phyloP scores from a whole-genome alignment of 2,329 filamentous ascomycete genomes.

The Cladosporium sp. region DNA sequence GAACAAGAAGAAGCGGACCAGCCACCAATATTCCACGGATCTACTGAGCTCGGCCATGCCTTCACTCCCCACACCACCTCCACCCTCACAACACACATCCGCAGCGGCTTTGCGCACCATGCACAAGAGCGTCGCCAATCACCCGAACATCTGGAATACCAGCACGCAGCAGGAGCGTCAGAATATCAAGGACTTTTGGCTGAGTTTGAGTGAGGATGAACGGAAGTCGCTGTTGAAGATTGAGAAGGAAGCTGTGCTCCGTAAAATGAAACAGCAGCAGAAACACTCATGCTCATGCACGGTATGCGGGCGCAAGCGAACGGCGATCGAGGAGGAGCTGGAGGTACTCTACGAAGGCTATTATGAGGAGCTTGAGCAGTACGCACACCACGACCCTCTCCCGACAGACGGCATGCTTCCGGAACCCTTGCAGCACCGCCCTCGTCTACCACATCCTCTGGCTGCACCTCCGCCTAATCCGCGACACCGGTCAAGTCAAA shows the following conservation, averaged over 20 bases:
- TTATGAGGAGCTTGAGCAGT: conserved; percentile 96
- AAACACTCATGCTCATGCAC: conserved; percentile 98
- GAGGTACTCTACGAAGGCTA: conserved; percentile 98
- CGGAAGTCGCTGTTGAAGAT: conserved; percentile 94
- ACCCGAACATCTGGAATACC: conserved; percentile 95
- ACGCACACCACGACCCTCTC: conserved; percentile 77
- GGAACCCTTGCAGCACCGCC: conserved; percentile 49
- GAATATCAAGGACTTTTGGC: conserved; percentile 97
- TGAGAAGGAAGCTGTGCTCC: conserved; percentile 94
- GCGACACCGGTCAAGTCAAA: conserved; percentile 68
- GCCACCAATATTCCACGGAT: conserved; percentile 23
- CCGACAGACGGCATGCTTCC: conserved; percentile 59
- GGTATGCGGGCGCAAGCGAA: conserved; percentile 92
- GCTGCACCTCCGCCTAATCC: conserved; percentile 34
- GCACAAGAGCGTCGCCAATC: conserved; percentile 32
- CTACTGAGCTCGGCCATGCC: conserved; percentile 20
- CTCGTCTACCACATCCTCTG: conserved; percentile 25
- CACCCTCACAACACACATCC: conserved; percentile 15
- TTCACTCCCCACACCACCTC: conserved; percentile 20
- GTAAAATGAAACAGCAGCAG: conserved; percentile 99
- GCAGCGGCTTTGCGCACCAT: conserved; percentile 15
- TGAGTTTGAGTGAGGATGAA: conserved; percentile 88
- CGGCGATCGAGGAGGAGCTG: conserved; percentile 94
- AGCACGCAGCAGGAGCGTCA: conserved; percentile 91
- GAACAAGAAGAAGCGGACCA: conserved; percentile 56